Percentiles rank a stretch among this genome's conserved stretches.
phyloP scores from a whole-genome alignment of 768 basidiomycete species.

The Rickenella mellea region DNA sequence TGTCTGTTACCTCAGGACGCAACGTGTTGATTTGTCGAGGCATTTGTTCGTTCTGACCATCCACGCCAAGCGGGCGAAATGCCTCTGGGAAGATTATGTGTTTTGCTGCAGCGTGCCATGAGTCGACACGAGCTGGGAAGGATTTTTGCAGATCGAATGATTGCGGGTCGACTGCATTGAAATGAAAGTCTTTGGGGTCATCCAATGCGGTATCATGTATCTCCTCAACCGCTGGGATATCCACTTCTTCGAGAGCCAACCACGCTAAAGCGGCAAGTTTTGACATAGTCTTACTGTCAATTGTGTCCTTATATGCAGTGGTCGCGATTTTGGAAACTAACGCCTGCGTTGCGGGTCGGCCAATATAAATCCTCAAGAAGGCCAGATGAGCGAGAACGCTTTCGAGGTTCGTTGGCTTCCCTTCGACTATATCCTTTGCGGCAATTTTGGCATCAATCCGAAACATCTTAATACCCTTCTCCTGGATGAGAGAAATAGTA shows the following conservation, averaged over 20 bases:
- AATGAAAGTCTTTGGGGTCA: constrained; percentile 48
- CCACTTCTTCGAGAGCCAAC: constrained; percentile 53
- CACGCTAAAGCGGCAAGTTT: constrained; percentile 54
- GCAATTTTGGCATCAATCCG: constrained; percentile 44
- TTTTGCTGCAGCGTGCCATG: constrained; percentile 83
- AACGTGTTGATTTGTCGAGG: constrained; percentile 60
- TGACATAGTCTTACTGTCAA: constrained; percentile 40
- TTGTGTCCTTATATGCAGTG: constrained; percentile 30
- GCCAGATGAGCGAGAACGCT: constrained; percentile 62
- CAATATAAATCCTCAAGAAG: constrained; percentile 79
- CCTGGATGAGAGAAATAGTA: constrained; percentile 34
- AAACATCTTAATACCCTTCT: constrained; percentile 49
- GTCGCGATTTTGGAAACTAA: constrained; percentile 41
- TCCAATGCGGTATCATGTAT: constrained; percentile 17
- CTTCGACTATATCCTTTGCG: constrained; percentile 26
- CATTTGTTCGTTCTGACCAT: constrained; percentile 29
- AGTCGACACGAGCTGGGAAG: constrained; percentile 48
- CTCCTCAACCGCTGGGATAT: constrained; percentile 22
- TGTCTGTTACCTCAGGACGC: constrained; percentile 80
- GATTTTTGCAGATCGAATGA: constrained; percentile 42
- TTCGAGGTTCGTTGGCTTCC: constrained; percentile 22
- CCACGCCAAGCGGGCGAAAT: constrained; percentile 43
- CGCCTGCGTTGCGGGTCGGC: constrained; percentile 44
- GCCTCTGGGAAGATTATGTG: constrained; percentile 83
- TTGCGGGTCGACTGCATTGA: constrained; percentile 69